These are phyloP conservation scores for Carex littledalei DNA, from an alignment of 176 grass and related monocot genomes.

Conservation along the genomic window DNA sequence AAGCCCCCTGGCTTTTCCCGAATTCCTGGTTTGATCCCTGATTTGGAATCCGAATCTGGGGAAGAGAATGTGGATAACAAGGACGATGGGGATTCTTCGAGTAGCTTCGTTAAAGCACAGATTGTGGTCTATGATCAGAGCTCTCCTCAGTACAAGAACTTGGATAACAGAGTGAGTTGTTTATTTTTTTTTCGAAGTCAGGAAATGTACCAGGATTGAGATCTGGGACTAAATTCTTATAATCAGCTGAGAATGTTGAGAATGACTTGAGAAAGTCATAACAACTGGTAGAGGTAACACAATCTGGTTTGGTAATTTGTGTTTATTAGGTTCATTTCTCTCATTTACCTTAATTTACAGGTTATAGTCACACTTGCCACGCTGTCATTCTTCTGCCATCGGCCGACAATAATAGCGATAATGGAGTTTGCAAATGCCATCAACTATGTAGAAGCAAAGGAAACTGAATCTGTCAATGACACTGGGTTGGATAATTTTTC, in stretches of 20 bases:
- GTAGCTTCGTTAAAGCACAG: constrained; percentile 97
- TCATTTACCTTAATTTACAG: constrained; percentile 44
- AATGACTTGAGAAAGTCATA: neutral
- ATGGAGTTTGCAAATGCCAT: constrained; percentile 93
- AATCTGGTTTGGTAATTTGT: neutral
- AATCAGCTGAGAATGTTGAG: neutral
- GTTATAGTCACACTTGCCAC: constrained; percentile 80
- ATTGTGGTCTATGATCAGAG: constrained; percentile 82
- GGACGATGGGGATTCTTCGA: constrained; percentile 27
- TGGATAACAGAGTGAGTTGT: constrained; percentile 85
- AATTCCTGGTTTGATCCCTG: constrained; percentile 81
- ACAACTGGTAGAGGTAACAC: neutral
- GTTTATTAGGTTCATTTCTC: constrained; percentile 11
- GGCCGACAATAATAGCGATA: constrained; percentile 82
- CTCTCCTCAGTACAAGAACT: constrained; percentile 73
- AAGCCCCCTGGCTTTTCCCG: constrained; percentile 61
- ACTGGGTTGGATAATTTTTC: constrained; percentile 23
- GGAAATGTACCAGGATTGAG: constrained; percentile 8
- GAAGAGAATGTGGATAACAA: constrained; percentile 32
- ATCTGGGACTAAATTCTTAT: neutral
- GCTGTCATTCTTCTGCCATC: constrained; percentile 89
- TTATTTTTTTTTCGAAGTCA: neutral
- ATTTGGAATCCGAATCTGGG: constrained; percentile 42
- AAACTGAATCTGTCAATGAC: constrained; percentile 18
- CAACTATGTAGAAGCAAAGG: constrained; percentile 45